Conservation (phyloP, 2,329 filamentous ascomycete species). For the Helotiales sp. region DNA sequence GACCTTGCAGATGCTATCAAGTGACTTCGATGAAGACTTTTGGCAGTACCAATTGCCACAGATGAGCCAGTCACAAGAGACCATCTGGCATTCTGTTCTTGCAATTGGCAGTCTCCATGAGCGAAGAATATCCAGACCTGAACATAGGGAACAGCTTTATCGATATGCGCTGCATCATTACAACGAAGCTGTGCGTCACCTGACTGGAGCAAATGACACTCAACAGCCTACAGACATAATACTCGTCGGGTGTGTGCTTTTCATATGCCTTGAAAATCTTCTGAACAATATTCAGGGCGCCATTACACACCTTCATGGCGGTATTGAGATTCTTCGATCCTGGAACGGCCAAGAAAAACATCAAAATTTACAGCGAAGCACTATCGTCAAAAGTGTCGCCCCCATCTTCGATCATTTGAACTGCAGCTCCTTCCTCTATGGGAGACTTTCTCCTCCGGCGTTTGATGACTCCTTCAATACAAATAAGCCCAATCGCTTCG, state of each 20-base stretch:
- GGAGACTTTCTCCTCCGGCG: neutral
- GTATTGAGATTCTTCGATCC: conserved; percentile 1
- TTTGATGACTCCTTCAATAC: neutral
- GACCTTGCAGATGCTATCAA: neutral
- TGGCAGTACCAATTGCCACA: conserved; percentile 6
- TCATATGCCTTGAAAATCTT: conserved; percentile 4
- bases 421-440: neutral
- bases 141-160: neutral
- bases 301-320: neutral
- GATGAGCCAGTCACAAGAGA: neutral
- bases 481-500: neutral
- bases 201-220: neutral
- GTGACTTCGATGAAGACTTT: conserved; percentile 11
- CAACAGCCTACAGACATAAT: neutral
- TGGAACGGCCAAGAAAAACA: neutral
- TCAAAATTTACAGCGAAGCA: neutral
- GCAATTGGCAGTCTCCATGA: conserved; percentile 6
- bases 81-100: conserved; percentile 12
- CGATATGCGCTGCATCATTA: conserved; percentile 8
- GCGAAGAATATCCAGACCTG: neutral
- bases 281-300: neutral
- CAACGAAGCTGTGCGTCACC: conserved; percentile 5
- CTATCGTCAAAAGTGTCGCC: conserved; percentile 2
- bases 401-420: conserved; percentile 11
- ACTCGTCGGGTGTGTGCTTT: conserved; percentile 4